These are phyloP conservation scores for Pseudogymnoascus sp. DNA, from an alignment of 2,329 filamentous ascomycete genomes.

Conservation along the genomic window DNA sequence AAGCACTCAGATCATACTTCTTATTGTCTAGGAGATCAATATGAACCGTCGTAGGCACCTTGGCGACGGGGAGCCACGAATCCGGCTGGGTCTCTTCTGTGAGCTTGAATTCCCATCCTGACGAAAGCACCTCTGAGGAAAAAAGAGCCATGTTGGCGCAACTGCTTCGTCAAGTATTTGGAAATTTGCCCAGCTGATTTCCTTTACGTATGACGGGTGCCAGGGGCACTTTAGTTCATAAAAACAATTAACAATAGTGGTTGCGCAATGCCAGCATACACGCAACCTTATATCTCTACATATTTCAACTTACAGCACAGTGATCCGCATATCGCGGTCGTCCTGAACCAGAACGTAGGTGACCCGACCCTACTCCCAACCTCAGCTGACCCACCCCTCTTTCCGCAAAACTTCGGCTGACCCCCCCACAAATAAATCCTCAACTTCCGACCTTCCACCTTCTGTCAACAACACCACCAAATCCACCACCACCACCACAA, in stretches of 20 bases:
- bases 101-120: neutral
- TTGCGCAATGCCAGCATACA: neutral
- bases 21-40: constrained; percentile 11
- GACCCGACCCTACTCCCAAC: too few species aligned
- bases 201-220: neutral
- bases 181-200: neutral
- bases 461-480: too few species aligned
- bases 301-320: neutral
- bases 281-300: neutral
- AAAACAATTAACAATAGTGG: neutral
- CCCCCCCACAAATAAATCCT: too few species aligned
- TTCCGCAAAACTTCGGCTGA: too few species aligned
- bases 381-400: too few species aligned
- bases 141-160: neutral
- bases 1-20: neutral
- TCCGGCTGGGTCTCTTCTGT: neutral
- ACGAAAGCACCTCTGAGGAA: neutral
- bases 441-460: too few species aligned
- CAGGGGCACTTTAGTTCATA: neutral
- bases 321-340: neutral
- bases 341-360: too few species aligned
- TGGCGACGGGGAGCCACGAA: neutral
- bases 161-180: neutral
- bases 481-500: too few species aligned
- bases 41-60: constrained; percentile 11